Evolutionary conservation across 202 grass and related monocot genomes (phyloP), one percentile per base, ranked within the genome.

Genomic region (Musa balbisiana): DNA sequence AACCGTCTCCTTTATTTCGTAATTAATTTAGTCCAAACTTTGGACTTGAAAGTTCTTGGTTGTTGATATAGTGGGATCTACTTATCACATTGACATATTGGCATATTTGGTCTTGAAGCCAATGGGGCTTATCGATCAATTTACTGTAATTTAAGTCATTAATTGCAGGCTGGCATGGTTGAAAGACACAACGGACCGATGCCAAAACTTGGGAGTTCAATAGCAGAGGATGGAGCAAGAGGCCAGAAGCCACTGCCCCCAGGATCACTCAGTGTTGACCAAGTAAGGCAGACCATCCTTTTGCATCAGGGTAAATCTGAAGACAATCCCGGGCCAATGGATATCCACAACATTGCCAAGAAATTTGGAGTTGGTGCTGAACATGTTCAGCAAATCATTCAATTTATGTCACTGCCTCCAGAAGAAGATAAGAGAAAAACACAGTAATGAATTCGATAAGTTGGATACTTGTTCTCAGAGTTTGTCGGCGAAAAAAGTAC

Each of bases 271-370:
- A 88, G 75, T 1, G 53, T 93, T 2, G 67, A 50, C 53, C 91
- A 87, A 22, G 78, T 98, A 11, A 88, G 83, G 9, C 88, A 93
- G 73, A 89, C 94, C 60, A 93, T 98, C 65, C 91, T 88, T n/a
- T 76, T 98, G 20, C 83, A 93, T 83, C 91, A 98, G 59, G 94
- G 91, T 2, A 98, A 92, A 53, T 86, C 86, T 0, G 11, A 76
- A 24, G 77, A 49, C 70, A 85, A 93, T 67, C 66, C 26, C 5
- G 69, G 82, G 1, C 62, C 80, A 0, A 91, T 98, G 91, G 83
- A 78, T 15, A 77, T 85, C 59, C 83, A 88, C 1, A 77, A 89
- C 14, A 98, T 98, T 17, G 81, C 94, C 69, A 79, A 75, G 2
- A 93, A 80, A 74, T 98, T 93, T 76, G 83, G 87, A 69, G 82